phyloP scores from a whole-genome alignment of 2,329 filamentous ascomycete species.

The Elsinoe arachidis region DNA sequence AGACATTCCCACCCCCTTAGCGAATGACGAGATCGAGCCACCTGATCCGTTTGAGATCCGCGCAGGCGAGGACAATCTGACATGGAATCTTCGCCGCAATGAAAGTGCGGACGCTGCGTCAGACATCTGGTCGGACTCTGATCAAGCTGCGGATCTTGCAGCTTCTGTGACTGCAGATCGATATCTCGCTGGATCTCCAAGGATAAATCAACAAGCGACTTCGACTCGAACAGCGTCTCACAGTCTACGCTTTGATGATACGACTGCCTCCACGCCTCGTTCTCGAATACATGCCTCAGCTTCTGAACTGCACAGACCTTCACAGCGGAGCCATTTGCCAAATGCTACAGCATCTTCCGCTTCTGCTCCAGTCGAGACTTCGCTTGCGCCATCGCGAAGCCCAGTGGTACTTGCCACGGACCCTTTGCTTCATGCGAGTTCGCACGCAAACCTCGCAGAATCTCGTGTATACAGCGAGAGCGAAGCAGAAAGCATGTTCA shows the following conservation, averaged over 20 bases:
- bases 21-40: background rate
- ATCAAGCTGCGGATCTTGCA: conserved; percentile 24
- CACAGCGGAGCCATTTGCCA: background rate
- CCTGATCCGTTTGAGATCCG: conserved; percentile 24
- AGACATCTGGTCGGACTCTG: conserved; percentile 27
- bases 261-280: background rate
- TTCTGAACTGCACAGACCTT: background rate
- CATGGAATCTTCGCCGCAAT: conserved; percentile 27
- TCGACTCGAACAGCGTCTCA: background rate
- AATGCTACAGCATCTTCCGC: background rate
- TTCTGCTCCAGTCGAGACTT: background rate
- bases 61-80: conserved; percentile 30
- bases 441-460: conserved; percentile 23
- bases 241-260: background rate
- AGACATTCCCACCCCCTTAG: too few species aligned
- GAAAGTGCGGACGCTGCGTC: conserved; percentile 20
- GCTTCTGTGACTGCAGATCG: conserved; percentile 18
- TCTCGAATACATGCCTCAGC: background rate
- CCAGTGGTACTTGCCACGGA: background rate
- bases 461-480: conserved; percentile 70
- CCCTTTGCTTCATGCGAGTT: background rate
- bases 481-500: conserved; percentile 79
- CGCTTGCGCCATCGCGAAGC: background rate
- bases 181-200: background rate
- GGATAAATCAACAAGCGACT: background rate